Evolutionary conservation across 805 yeast species (phyloP).

Genomic region (Lipomyces chichibuensis): DNA sequence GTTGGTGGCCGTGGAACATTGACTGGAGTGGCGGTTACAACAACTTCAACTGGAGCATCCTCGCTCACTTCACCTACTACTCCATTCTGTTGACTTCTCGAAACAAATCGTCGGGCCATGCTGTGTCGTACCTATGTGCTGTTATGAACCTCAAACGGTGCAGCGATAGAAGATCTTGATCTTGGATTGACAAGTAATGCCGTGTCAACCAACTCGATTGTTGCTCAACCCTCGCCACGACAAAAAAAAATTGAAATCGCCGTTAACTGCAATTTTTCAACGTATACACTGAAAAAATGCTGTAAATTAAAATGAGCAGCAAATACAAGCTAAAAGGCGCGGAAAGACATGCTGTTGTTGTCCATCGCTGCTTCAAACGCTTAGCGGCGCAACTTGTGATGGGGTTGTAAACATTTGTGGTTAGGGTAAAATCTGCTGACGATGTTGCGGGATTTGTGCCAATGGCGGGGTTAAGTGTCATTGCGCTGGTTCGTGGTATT

Average conservation of each 20-base stretch:
- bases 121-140: neutral
- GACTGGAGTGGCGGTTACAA: neutral
- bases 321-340: neutral
- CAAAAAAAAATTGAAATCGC: neutral
- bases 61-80: neutral
- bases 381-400: neutral
- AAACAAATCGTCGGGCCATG: neutral
- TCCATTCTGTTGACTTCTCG: neutral
- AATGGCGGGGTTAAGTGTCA: too few species aligned
- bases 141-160: neutral
- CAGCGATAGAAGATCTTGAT: neutral
- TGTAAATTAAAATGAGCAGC: neutral
- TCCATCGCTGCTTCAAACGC: neutral
- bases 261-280: neutral
- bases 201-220: neutral
- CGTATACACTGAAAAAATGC: neutral
- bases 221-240: neutral
- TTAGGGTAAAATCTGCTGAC: neutral
- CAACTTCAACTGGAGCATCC: neutral
- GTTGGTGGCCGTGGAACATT: neutral
- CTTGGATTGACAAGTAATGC: neutral
- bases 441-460: neutral
- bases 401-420: neutral
- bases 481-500: too few species aligned
- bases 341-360: neutral